Percentiles rank a stretch among this genome's conserved stretches.
Evolutionary conservation across 495 filamentous ascomycete species (phyloP).

Genomic region (Tuber brumale): DNA sequence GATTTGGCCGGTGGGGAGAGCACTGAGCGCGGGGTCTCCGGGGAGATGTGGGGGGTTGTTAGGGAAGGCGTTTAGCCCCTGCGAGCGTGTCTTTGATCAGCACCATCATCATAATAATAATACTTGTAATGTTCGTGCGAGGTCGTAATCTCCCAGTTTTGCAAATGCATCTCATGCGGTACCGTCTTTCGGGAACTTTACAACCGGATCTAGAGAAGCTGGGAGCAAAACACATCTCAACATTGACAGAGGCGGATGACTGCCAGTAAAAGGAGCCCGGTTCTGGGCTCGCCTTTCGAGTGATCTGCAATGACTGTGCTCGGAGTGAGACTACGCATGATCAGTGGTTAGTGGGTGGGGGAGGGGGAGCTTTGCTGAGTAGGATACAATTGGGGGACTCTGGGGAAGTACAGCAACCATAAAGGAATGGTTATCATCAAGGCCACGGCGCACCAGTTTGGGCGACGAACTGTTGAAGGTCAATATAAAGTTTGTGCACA

Average conservation of each 20-base stretch:
- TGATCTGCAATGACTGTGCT: no score
- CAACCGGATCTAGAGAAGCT: neutral
- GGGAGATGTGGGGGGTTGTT: slow-evolving; percentile 37
- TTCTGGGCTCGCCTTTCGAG: no score
- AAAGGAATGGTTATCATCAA: neutral
- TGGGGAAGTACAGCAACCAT: neutral
- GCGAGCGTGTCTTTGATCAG: neutral
- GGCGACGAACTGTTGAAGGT: neutral
- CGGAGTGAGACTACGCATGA: neutral
- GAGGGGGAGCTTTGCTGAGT: neutral
- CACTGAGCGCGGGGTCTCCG: slow-evolving; percentile 27
- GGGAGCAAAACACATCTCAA: neutral
- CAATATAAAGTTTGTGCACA: neutral
- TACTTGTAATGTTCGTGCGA: neutral
- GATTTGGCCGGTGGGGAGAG: slow-evolving; percentile 28
- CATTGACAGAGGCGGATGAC: neutral
- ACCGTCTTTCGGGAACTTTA: neutral
- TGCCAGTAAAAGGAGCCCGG: neutral
- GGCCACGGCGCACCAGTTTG: neutral
- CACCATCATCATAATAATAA: neutral
- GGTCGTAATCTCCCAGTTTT: neutral
- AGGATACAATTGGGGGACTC: neutral
- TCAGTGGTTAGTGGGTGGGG: neutral
- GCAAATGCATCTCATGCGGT: neutral
- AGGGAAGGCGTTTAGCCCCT: slow-evolving; percentile 22